Conservation (phyloP, 306 rosid species). For the Astragalus membranaceus region DNA sequence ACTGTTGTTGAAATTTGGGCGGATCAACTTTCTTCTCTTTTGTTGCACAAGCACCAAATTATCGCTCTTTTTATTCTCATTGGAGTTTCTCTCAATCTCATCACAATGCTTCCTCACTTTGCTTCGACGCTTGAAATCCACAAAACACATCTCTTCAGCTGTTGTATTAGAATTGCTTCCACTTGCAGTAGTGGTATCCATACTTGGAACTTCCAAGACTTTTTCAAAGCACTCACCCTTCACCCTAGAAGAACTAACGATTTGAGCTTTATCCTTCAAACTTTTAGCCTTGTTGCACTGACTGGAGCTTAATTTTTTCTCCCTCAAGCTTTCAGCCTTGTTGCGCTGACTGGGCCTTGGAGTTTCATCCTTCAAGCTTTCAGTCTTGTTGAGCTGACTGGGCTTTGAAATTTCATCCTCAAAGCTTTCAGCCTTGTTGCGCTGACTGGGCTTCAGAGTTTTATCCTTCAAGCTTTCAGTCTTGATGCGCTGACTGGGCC, state of each 20-base stretch:
- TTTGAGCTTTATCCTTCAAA: constrained; percentile 7
- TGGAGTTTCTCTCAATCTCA: constrained; percentile 8
- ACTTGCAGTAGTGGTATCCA: constrained; percentile 11
- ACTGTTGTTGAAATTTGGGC: constrained; percentile 45
- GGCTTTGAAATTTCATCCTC: constrained; percentile 13
- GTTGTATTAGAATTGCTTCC: constrained; percentile 17
- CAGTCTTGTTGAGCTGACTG: constrained; percentile 2
- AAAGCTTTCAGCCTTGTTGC: constrained; percentile 11
- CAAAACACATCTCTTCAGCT: constrained; percentile 11
- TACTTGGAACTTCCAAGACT: constrained; percentile 1
- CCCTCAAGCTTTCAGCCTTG: constrained; percentile 19
- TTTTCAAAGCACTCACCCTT: constrained; percentile 15
- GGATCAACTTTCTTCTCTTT: constrained; percentile 56
- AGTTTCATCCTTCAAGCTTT: constrained; percentile 19
- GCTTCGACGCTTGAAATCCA: constrained; percentile 69
- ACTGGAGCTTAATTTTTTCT: constrained; percentile 18
- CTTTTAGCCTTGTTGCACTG: constrained; percentile 17
- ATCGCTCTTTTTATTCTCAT: constrained; percentile 19
- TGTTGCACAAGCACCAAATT: constrained; percentile 11
- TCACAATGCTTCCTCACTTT: constrained; percentile 24
- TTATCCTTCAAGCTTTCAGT: constrained; percentile 20
- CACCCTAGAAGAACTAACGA: not conserved
- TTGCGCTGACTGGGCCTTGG: constrained; percentile 4
- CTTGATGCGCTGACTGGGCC: constrained; percentile 3
- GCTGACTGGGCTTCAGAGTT: constrained; percentile 12